Percentiles rank a stretch among this genome's conserved stretches.
phyloP scores from a whole-genome alignment of 2,329 filamentous ascomycete genomes.

The Trichoderma hamatum region DNA sequence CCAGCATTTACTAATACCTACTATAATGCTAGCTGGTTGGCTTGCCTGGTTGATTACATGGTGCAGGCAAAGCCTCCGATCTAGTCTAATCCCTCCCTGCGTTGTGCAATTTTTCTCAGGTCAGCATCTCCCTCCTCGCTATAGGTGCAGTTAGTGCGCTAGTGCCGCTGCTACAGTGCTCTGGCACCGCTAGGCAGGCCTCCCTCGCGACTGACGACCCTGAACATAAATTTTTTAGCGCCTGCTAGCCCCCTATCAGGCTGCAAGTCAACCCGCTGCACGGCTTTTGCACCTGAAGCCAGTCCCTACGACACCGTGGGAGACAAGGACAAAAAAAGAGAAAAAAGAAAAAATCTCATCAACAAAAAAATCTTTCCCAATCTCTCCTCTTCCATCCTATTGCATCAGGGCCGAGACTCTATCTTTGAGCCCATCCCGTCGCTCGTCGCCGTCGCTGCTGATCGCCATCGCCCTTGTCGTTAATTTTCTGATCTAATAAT shows the following conservation, averaged over 20 bases:
- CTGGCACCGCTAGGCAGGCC: neutral
- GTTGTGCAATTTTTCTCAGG: slow-evolving; percentile 4
- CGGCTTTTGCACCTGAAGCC: slow-evolving; percentile 1
- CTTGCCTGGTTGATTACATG: neutral
- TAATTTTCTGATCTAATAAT: slow-evolving; percentile 12
- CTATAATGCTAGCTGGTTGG: neutral
- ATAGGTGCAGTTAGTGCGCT: neutral
- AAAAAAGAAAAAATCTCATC: neutral
- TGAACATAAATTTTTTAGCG: slow-evolving; percentile 19
- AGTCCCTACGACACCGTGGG: neutral
- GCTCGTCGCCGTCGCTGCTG: neutral
- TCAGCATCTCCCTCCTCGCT: neutral
- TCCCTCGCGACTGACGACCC: slow-evolving; percentile 10
- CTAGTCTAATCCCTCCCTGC: neutral
- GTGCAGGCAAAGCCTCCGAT: neutral
- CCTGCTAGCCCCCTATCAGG: slow-evolving; percentile 16
- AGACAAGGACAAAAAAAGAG: neutral
- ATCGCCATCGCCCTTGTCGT: neutral
- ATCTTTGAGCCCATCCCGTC: neutral
- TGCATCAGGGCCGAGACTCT: neutral
- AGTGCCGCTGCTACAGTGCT: neutral
- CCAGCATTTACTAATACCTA: neutral
- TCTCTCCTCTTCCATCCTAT: neutral
- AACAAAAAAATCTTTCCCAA: neutral
- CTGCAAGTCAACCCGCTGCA: neutral